A percentile compares a stretch with the other conserved stretches of the same genome.
These are phyloP conservation scores for Arabidopsis hybrid DNA, from an alignment of 441 rosid species.

Conservation along the genomic window DNA sequence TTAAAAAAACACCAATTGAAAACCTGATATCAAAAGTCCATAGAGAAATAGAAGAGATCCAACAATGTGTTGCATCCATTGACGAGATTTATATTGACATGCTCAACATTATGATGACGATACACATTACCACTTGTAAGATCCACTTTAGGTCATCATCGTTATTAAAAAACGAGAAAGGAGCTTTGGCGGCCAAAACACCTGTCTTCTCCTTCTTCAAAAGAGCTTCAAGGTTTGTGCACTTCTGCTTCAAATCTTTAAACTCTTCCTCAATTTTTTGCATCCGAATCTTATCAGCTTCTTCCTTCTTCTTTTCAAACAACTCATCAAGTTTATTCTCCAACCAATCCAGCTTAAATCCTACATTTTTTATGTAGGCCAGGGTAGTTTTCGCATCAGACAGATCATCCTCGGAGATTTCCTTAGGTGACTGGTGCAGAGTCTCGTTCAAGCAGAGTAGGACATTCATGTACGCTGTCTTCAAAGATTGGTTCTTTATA, in stretches of 20 bases:
- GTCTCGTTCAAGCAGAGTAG: not conserved
- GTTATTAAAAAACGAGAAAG: too few relatives aligned
- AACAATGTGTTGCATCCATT: not conserved
- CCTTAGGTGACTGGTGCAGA: not conserved
- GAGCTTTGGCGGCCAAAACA: not conserved
- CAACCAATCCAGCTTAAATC: constrained; percentile 52
- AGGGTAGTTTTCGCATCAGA: not conserved
- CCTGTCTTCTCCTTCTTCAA: constrained; percentile 4
- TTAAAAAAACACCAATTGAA: not conserved
- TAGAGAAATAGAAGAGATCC: not conserved
- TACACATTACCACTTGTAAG: not conserved
- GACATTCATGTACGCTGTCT: not conserved
- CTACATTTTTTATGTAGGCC: not conserved
- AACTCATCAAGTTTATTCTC: constrained; percentile 56
- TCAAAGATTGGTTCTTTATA: not conserved
- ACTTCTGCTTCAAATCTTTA: constrained; percentile 2
- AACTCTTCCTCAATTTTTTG: constrained; percentile 3
- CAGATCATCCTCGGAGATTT: not conserved
- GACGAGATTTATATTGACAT: not conserved
- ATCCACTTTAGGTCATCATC: not conserved
- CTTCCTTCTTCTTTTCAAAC: not conserved
- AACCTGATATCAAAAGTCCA: not conserved
- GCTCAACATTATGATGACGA: not conserved
- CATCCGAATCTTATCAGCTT: not conserved
- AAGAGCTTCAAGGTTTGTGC: constrained; percentile 4